Percentiles rank a stretch among this genome's conserved stretches.
Conservation (phyloP, 2,329 filamentous ascomycete genomes). For the Aspergillus amoenus region DNA sequence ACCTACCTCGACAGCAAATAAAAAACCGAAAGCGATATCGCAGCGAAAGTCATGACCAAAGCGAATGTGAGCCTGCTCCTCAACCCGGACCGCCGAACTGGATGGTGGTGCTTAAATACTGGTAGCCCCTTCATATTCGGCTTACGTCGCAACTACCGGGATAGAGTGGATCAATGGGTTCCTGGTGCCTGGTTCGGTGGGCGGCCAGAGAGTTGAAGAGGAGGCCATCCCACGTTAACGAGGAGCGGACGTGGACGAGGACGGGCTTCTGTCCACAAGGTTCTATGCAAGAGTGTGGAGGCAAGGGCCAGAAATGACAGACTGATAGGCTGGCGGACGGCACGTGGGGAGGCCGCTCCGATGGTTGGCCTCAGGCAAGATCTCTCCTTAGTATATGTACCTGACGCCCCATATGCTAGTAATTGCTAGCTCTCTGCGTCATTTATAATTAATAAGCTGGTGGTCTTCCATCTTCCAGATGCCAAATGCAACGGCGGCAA, state of each 20-base stretch:
- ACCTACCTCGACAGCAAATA: conserved; percentile 17
- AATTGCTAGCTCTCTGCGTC: too few species aligned
- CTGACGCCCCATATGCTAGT: too few species aligned
- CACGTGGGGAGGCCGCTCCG: conserved; percentile 3
- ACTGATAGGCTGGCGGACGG: background rate
- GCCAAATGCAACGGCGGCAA: background rate
- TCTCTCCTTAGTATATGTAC: background rate
- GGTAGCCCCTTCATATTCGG: conserved; percentile 16
- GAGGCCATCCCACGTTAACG: background rate
- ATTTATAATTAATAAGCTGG: background rate
- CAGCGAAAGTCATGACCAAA: conserved; percentile 14
- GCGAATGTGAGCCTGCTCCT: conserved; percentile 1
- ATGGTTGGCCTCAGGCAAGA: conserved; percentile 5
- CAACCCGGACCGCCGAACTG: background rate
- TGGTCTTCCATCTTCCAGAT: background rate
- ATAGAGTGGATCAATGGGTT: background rate
- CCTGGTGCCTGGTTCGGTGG: background rate
- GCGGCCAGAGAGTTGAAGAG: background rate
- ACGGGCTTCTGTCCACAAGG: background rate
- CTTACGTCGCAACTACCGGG: conserved; percentile 3
- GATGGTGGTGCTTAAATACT: conserved; percentile 11
- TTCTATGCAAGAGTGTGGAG: background rate
- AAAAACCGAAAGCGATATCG: conserved; percentile 10
- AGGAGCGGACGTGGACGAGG: background rate
- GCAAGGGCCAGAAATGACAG: background rate